Conservation (phyloP, 257 asterid genomes). For the Solanum piurae region DNA sequence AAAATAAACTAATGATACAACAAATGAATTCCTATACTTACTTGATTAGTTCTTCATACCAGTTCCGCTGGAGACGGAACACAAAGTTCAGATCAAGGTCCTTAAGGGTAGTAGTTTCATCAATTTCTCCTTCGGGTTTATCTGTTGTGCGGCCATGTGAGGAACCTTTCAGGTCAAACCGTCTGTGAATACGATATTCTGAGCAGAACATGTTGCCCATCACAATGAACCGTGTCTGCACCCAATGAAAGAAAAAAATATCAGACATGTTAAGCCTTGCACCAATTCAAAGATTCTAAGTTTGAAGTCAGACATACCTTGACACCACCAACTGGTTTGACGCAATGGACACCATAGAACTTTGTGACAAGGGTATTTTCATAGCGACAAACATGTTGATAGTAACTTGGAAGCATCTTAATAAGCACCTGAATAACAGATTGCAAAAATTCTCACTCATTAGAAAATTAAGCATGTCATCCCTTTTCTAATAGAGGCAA, state of each 20-base stretch:
- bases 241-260: neutral
- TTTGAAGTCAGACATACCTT: slow-evolving; percentile 41
- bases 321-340: slow-evolving; percentile 90
- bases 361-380: slow-evolving; percentile 88
- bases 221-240: slow-evolving; percentile 85
- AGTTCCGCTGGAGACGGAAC: slow-evolving; percentile 60
- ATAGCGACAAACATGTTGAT: slow-evolving; percentile 60
- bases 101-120: slow-evolving; percentile 87
- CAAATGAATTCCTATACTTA: slow-evolving; percentile 20
- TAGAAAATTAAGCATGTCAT: neutral
- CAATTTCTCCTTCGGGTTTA: slow-evolving; percentile 68
- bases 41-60: slow-evolving; percentile 89
- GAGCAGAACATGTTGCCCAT: slow-evolving; percentile 97
- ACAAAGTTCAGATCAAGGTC: slow-evolving; percentile 74
- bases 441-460: slow-evolving; percentile 5
- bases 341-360: slow-evolving; percentile 94
- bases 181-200: slow-evolving; percentile 80
- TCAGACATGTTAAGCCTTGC: slow-evolving; percentile 3
- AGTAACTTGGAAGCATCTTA: slow-evolving; percentile 91
- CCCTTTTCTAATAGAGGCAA: neutral
- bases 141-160: slow-evolving; percentile 88
- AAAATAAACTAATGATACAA: neutral
- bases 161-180: slow-evolving; percentile 92
- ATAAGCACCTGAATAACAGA: slow-evolving; percentile 61
- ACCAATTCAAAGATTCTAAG: neutral